Conservation (phyloP, 2,329 filamentous ascomycete species). For the Didymella segeticola region DNA sequence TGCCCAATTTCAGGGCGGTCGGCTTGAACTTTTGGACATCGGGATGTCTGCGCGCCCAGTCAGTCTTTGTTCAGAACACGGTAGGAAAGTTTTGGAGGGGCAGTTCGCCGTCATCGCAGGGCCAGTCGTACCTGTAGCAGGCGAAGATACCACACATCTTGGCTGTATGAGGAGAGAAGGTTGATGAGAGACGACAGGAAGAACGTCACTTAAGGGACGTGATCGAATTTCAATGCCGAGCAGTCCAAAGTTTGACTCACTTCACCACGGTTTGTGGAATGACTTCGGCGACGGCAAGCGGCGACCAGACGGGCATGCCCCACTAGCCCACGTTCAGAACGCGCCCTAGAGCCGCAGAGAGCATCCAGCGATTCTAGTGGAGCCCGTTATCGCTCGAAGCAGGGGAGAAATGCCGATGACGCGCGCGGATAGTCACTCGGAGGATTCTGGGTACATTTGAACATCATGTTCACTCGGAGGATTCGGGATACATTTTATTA, state of each 20-base stretch:
- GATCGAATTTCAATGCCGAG: conserved; percentile 17
- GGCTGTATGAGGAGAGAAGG: conserved; percentile 29
- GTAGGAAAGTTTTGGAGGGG: conserved; percentile 26
- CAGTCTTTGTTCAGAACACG: conserved; percentile 33
- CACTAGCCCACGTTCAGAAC: conserved; percentile 26
- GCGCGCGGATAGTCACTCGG: conserved; percentile 11
- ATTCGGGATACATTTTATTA: neutral
- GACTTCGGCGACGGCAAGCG: conserved; percentile 28
- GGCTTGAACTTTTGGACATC: conserved; percentile 97
- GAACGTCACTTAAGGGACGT: conserved; percentile 6
- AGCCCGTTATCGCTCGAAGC: conserved; percentile 19
- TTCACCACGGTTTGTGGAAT: conserved; percentile 31
- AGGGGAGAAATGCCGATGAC: conserved; percentile 26
- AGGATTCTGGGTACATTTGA: conserved; percentile 1
- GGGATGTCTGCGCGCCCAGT: conserved; percentile 68
- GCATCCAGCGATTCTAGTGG: conserved; percentile 12
- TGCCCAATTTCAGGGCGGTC: conserved; percentile 88
- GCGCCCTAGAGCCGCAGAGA: conserved; percentile 26
- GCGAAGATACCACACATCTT: conserved; percentile 98
- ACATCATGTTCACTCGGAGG: neutral
- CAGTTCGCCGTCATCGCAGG: conserved; percentile 27
- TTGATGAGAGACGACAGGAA: conserved; percentile 11
- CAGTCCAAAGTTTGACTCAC: conserved; percentile 30
- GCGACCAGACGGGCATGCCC: conserved; percentile 26
- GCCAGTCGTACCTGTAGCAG: conserved; percentile 74